phyloP scores from a whole-genome alignment of 192 early-diverging fungal genomes.

The Coemansia nantahalensis region DNA sequence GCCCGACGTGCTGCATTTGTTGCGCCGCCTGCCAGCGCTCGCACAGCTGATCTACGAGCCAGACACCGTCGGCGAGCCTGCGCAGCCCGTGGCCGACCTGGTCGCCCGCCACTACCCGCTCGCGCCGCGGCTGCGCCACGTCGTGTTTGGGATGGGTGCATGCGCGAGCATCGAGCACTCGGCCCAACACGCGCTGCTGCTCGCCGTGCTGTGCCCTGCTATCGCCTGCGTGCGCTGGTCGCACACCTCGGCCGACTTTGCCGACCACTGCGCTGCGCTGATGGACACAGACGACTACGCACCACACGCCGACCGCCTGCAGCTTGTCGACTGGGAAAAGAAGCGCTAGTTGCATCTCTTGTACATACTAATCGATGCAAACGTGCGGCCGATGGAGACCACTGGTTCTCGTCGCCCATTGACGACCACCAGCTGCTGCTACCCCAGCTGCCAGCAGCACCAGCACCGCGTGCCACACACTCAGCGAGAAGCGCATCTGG shows the following conservation, averaged over 20 bases:
- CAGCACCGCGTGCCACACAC: too few species aligned
- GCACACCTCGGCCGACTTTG: slow-evolving; percentile 11
- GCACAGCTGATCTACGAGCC: too few species aligned
- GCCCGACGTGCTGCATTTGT: background rate
- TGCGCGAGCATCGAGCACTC: slow-evolving; percentile 14
- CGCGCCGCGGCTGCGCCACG: slow-evolving; percentile 2
- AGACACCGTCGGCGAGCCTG: too few species aligned
- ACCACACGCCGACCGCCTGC: slow-evolving; percentile 4
- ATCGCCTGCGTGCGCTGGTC: slow-evolving; percentile 16
- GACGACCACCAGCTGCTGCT: too few species aligned
- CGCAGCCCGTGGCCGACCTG: background rate
- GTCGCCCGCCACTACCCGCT: slow-evolving; percentile 1
- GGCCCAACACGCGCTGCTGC: slow-evolving; percentile 16
- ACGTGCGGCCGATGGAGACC: too few species aligned
- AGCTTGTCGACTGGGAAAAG: slow-evolving; percentile 17
- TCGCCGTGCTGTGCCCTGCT: slow-evolving; percentile 15
- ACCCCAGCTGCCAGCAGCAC: too few species aligned
- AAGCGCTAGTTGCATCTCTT: too few species aligned
- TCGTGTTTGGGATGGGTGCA: slow-evolving; percentile 13
- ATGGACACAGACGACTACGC: background rate
- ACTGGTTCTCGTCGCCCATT: too few species aligned
- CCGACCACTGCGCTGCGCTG: slow-evolving; percentile 2
- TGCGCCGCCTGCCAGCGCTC: background rate
- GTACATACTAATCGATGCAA: too few species aligned
- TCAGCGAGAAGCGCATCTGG: too few species aligned